phyloP scores from a whole-genome alignment of 148 eudicot genomes.

The Amaranthus cruentus region DNA sequence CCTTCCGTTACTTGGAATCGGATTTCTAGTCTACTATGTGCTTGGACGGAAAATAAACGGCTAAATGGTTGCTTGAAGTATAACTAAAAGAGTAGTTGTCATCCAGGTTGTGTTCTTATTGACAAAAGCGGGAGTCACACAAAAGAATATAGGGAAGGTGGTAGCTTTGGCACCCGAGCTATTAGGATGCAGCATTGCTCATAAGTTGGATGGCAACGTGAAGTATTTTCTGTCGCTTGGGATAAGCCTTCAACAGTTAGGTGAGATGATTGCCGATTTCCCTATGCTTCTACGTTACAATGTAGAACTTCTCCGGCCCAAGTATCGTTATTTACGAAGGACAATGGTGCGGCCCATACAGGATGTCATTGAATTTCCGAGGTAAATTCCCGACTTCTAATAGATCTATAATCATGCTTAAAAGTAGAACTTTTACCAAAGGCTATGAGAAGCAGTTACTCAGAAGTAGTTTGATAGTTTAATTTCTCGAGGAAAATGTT shows the following conservation, averaged over 20 bases:
- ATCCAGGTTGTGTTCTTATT: constrained; percentile 75
- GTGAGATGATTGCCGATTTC: constrained; percentile 84
- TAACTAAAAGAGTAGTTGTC: background rate
- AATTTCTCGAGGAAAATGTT: no score
- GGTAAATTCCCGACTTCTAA: constrained; percentile 37
- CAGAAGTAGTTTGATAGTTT: no score
- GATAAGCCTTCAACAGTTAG: constrained; percentile 51
- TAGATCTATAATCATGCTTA: background rate
- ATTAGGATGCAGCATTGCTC: constrained; percentile 81
- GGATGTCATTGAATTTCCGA: constrained; percentile 88
- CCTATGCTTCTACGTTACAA: constrained; percentile 91
- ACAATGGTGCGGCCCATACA: constrained; percentile 80
- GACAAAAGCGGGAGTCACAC: constrained; percentile 77
- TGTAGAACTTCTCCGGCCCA: constrained; percentile 77
- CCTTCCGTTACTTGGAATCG: background rate
- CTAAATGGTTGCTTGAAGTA: background rate
- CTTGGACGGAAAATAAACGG: background rate
- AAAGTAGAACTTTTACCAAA: background rate
- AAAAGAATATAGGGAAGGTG: constrained; percentile 66
- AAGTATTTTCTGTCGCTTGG: constrained; percentile 88
- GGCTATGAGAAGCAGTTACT: background rate
- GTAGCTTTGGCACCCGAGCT: constrained; percentile 87
- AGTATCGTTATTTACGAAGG: constrained; percentile 78
- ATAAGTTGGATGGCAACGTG: constrained; percentile 76
- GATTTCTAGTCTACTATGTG: background rate